These are phyloP conservation scores for Aspergillus phoenicis DNA, from an alignment of 2,329 filamentous ascomycete species.

Conservation along the genomic window DNA sequence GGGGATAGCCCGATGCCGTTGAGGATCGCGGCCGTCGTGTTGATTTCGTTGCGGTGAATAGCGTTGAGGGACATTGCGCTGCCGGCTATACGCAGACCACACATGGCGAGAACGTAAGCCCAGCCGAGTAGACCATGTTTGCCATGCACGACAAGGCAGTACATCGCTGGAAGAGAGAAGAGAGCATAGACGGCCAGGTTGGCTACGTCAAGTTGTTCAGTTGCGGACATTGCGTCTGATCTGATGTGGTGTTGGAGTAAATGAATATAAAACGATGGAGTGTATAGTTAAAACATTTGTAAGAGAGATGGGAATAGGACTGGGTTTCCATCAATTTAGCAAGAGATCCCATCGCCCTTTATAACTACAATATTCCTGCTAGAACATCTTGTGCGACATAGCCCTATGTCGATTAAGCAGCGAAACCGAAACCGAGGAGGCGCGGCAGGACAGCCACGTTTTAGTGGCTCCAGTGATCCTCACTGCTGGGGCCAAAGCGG, in stretches of 20 bases:
- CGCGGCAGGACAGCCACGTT: neutral
- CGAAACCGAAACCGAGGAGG: neutral
- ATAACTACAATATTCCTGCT: neutral
- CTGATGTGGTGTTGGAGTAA: neutral
- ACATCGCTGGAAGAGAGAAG: neutral
- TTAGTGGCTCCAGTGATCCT: neutral
- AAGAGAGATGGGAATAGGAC: neutral
- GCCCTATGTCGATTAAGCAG: neutral
- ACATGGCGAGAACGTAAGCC: slow-evolving; percentile 10
- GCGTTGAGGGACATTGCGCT: slow-evolving; percentile 8
- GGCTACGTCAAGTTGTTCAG: neutral
- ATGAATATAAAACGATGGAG: neutral
- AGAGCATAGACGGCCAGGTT: neutral
- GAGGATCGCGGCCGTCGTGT: neutral
- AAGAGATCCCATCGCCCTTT: neutral
- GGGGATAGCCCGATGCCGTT: neutral
- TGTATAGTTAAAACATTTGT: neutral
- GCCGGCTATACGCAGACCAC: slow-evolving; percentile 10
- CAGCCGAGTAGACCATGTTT: slow-evolving; percentile 7
- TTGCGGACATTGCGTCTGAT: neutral
- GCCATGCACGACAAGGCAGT: neutral
- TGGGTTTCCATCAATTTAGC: neutral
- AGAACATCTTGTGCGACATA: neutral
- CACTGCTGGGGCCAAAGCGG: too few relatives aligned
- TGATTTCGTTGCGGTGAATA: neutral